A percentile compares a stretch with the other conserved stretches of the same genome.
Conservation (phyloP, 768 basidiomycete genomes). For the Rhizopogon salebrosus region DNA sequence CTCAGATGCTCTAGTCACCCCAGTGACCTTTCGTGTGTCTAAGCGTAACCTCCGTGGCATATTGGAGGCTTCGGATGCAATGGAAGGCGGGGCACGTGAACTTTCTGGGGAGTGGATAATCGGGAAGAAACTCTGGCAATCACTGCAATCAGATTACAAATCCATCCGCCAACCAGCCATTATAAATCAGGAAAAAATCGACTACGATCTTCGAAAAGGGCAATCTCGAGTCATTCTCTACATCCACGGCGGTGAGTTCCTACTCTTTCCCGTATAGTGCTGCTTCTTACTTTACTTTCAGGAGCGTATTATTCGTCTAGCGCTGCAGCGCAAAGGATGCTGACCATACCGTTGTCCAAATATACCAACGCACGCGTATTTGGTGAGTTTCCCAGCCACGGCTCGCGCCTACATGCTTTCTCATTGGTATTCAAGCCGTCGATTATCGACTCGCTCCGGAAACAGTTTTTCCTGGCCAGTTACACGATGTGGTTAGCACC, state of each 20-base stretch:
- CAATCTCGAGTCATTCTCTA: conserved; percentile 86
- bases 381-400: conserved; percentile 36
- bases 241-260: conserved; percentile 77
- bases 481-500: conserved; percentile 79
- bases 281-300: conserved; percentile 21
- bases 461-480: conserved; percentile 86
- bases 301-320: conserved; percentile 93
- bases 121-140: conserved; percentile 86
- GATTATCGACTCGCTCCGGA: conserved; percentile 97
- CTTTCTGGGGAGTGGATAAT: conserved; percentile 96
- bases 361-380: conserved; percentile 87
- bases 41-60: conserved; percentile 74
- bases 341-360: conserved; percentile 90
- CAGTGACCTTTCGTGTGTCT: conserved; percentile 84
- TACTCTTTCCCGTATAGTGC: background rate
- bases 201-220: conserved; percentile 28
- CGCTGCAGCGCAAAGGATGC: conserved; percentile 82
- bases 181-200: conserved; percentile 14
- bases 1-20: conserved; percentile 90
- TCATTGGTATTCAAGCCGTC: conserved; percentile 46
- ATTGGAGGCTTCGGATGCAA: conserved; percentile 64
- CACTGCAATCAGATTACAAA: conserved; percentile 79
- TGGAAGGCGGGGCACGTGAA: conserved; percentile 74
- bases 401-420: background rate
- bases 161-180: conserved; percentile 28